These are phyloP conservation scores for Blastocystis sp. DNA, from an alignment of 352 stramenopile genomes.

Conservation along the genomic window DNA sequence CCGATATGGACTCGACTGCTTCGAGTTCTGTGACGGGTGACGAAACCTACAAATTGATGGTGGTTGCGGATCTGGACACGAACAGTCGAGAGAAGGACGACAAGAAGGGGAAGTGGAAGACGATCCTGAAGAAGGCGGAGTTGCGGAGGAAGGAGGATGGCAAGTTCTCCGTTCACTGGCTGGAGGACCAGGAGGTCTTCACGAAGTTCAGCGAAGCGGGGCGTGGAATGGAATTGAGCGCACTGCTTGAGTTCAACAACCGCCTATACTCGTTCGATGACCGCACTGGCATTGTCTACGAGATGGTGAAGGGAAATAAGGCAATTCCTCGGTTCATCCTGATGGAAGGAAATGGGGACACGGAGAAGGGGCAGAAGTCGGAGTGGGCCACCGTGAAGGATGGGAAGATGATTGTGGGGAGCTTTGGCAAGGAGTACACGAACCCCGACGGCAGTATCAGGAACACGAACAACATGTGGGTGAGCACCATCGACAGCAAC, in stretches of 20 bases:
- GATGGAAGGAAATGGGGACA: slow-evolving; percentile 90
- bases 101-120: slow-evolving; percentile 85
- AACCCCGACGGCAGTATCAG: slow-evolving; percentile 84
- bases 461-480: slow-evolving; percentile 93
- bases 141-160: slow-evolving; percentile 78
- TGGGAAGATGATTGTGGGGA: slow-evolving; percentile 91
- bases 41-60: slow-evolving; percentile 75
- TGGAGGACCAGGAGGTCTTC: slow-evolving; percentile 73
- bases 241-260: slow-evolving; percentile 83
- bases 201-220: slow-evolving; percentile 86
- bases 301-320: slow-evolving; percentile 81
- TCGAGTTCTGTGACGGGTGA: slow-evolving; percentile 70
- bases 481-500: slow-evolving; percentile 83
- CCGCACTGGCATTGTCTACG: slow-evolving; percentile 94
- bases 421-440: slow-evolving; percentile 88
- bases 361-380: slow-evolving; percentile 95
- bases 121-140: slow-evolving; percentile 83
- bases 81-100: slow-evolving; percentile 81
- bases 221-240: slow-evolving; percentile 89
- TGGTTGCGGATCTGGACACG: slow-evolving; percentile 93
- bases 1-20: background rate
- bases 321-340: slow-evolving; percentile 89
- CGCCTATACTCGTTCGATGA: slow-evolving; percentile 92
- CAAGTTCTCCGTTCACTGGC: slow-evolving; percentile 73
- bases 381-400: slow-evolving; percentile 98